Base-by-base conservation (phyloP, 2,329 filamentous ascomycete species). In the Metarhizium rileyi region DNA sequence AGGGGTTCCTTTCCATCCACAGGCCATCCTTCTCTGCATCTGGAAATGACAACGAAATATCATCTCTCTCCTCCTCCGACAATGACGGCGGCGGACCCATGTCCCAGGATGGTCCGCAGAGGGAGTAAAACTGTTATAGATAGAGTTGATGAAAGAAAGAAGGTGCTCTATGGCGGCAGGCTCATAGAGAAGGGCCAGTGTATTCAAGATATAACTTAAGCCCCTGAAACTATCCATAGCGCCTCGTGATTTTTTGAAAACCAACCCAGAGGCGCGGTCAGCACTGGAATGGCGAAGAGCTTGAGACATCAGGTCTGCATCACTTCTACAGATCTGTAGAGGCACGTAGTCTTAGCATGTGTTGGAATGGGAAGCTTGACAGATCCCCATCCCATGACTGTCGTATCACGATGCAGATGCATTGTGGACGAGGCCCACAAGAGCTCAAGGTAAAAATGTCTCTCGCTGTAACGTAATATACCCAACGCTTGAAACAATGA, bases 11-110 rank as follows among this genome's bases (percentile, higher is more conserved):
- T 22, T 36, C 20, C 23, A 27, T 52, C 22, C 46, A 42, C 30
- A 47, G 14, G 1, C 35, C 44, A 27, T 46, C 45, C 22, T 46
- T 43, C 14, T 49, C 45, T 9, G 42, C 43, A 16, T 45, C 44
- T 20, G 22, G 18, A 18, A 44, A 42, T 16, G 20, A 33, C n/a
- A 47, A 10, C 3, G 48, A 50, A 2, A 30, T 23, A 5, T 48
- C 45, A 10, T 50, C 41, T 26, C 46, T 52, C 3, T 50, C 46
- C 23, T 47, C 30, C 5, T 46, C 45, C 18, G 48, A 26, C 7
- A 40, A 44, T 14, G 41, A 35, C 14, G 23, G 9, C 22, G 12
- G 40, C 9, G 44, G 14, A 12, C 9, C 33, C 18, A 25, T 30
- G 23, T 18, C 35, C 27, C 22, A 36, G 33, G 6, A 42, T 26